phyloP scores from a whole-genome alignment of 768 basidiomycete genomes.

The Suillus fuscotomentosus region DNA sequence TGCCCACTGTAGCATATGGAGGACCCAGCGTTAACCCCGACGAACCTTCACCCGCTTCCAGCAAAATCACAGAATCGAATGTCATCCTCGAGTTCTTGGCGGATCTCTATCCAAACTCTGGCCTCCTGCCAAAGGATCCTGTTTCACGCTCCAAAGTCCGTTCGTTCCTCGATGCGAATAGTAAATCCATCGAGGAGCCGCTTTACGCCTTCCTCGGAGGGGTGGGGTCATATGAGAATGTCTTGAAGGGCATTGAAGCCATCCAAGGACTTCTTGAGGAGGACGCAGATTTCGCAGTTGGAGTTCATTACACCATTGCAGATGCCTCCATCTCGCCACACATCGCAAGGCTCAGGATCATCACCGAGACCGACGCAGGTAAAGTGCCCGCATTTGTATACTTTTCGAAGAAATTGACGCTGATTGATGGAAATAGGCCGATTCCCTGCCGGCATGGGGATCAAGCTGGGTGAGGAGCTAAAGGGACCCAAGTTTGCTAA shows the following conservation, averaged over 20 bases:
- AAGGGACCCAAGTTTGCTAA: slow-evolving; percentile 43
- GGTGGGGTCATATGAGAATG: slow-evolving; percentile 35
- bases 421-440: slow-evolving; percentile 39
- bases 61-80: slow-evolving; percentile 59
- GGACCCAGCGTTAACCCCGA: slow-evolving; percentile 52
- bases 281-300: slow-evolving; percentile 33
- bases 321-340: slow-evolving; percentile 60
- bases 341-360: slow-evolving; percentile 43
- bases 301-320: slow-evolving; percentile 52
- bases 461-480: slow-evolving; percentile 40
- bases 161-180: slow-evolving; percentile 55
- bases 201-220: slow-evolving; percentile 25
- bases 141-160: slow-evolving; percentile 53
- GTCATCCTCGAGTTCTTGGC: slow-evolving; percentile 63
- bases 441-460: slow-evolving; percentile 46
- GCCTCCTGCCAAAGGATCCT: slow-evolving; percentile 50
- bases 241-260: slow-evolving; percentile 42
- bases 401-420: not conserved
- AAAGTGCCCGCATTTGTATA: not conserved
- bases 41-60: slow-evolving; percentile 50
- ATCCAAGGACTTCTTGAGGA: slow-evolving; percentile 51
- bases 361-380: slow-evolving; percentile 40
- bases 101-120: slow-evolving; percentile 46
- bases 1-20: slow-evolving; percentile 57
- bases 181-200: slow-evolving; percentile 26